Percentiles rank a stretch among this genome's conserved stretches.
Evolutionary conservation across 495 filamentous ascomycete genomes (phyloP).

Genomic region (Cladorrhinum samala): DNA sequence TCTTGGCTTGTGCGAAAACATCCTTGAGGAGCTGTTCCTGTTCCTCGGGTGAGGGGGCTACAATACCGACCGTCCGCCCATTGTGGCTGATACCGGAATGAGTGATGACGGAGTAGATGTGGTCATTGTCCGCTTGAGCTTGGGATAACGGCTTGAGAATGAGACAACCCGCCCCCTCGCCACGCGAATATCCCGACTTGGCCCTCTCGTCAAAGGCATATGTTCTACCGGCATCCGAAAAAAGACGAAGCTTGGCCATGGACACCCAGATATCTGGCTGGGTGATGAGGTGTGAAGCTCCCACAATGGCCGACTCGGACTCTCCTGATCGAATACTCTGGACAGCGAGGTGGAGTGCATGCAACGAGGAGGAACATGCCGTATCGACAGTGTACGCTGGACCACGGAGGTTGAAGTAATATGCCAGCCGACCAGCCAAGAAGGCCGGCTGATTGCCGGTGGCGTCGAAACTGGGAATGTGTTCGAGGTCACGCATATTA

Average conservation of each 20-base stretch:
- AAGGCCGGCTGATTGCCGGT: slow-evolving; percentile 42
- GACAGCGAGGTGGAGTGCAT: slow-evolving; percentile 63
- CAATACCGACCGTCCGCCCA: slow-evolving; percentile 49
- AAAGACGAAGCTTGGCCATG: slow-evolving; percentile 30
- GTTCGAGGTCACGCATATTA: slow-evolving; percentile 35
- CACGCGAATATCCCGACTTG: slow-evolving; percentile 40
- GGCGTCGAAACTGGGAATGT: slow-evolving; percentile 34
- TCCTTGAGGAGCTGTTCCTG: slow-evolving; percentile 44
- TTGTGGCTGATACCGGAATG: slow-evolving; percentile 51
- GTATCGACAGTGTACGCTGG: slow-evolving; percentile 71
- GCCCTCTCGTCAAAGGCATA: slow-evolving; percentile 38
- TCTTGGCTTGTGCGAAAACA: slow-evolving; percentile 36
- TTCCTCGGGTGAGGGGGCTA: slow-evolving; percentile 43
- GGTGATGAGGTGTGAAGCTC: slow-evolving; percentile 38
- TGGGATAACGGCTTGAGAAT: slow-evolving; percentile 50
- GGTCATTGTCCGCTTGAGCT: slow-evolving; percentile 48
- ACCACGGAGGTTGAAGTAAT: slow-evolving; percentile 49
- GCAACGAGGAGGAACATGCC: slow-evolving; percentile 71
- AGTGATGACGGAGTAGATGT: slow-evolving; percentile 51
- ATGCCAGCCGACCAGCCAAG: slow-evolving; percentile 51
- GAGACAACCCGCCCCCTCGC: slow-evolving; percentile 36
- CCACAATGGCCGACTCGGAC: slow-evolving; percentile 41
- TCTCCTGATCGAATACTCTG: slow-evolving; percentile 61
- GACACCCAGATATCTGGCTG: slow-evolving; percentile 39
- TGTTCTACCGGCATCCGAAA: slow-evolving; percentile 33